These are phyloP conservation scores for Boletus vinaceobasis DNA, from an alignment of 768 basidiomycete genomes.

Conservation along the genomic window DNA sequence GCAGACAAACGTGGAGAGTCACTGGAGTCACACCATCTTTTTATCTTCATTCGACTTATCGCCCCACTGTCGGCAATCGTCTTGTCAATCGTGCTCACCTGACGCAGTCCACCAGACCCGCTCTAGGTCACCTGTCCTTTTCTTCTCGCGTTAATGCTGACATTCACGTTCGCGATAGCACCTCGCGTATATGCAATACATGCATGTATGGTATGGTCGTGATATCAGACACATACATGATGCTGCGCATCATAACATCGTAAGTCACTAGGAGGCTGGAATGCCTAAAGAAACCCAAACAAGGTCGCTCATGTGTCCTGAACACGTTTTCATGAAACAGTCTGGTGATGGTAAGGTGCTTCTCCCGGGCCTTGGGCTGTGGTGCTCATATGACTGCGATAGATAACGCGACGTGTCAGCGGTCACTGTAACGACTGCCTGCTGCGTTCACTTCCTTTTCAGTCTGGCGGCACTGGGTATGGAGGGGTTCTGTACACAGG, in stretches of 20 bases:
- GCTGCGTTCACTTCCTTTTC: no score
- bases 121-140: constrained; percentile 11
- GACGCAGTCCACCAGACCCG: constrained; percentile 8
- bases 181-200: not conserved
- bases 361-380: not conserved
- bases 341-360: not conserved
- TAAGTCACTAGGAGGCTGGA: no score
- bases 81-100: constrained; percentile 16
- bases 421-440: not conserved
- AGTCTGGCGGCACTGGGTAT: no score
- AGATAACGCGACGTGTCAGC: not conserved
- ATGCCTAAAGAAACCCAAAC: not conserved
- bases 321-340: constrained; percentile 13
- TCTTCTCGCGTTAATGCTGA: constrained; percentile 1
- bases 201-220: not conserved
- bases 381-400: constrained; percentile 8
- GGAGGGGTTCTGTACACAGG: no score
- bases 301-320: constrained; percentile 11
- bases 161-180: not conserved
- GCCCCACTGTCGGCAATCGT: constrained; percentile 1
- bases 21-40: not conserved
- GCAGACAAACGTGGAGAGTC: not conserved
- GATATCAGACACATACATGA: not conserved
- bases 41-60: constrained; percentile 16
- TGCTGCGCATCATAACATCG: no score